Evolutionary conservation across 2,329 filamentous ascomycete genomes (phyloP).

Genomic region (Stylonectria norvegica): DNA sequence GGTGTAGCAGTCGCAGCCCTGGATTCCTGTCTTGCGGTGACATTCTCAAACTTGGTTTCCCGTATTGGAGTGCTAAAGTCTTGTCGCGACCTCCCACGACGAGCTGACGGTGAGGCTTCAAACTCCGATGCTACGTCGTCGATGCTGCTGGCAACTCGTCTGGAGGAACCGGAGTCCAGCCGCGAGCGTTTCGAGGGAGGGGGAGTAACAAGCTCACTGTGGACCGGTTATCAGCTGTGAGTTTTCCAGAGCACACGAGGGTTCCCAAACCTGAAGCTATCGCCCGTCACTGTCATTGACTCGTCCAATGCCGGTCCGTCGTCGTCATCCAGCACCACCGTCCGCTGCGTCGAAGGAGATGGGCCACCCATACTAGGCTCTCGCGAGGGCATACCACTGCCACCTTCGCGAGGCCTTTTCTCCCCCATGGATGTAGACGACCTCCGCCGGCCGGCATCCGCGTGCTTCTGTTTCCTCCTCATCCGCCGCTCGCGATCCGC

Average conservation of each 20-base stretch:
- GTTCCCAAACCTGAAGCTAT: conserved; percentile 20
- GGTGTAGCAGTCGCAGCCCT: no score
- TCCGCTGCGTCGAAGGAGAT: no score
- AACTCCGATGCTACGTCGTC: conserved; percentile 12
- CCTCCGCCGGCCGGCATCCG: no score
- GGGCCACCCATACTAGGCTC: no score
- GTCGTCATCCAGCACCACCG: no score
- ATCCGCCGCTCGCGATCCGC: conserved; percentile 38
- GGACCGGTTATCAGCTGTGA: conserved; percentile 12
- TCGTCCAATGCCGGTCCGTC: conserved; percentile 9
- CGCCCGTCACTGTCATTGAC: conserved; percentile 8
- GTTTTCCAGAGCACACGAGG: neutral
- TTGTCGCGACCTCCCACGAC: conserved; percentile 10
- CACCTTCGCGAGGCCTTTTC: conserved; percentile 22
- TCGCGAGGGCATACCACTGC: no score
- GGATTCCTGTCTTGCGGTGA: conserved; percentile 7
- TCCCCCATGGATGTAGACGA: conserved; percentile 11
- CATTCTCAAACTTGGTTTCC: conserved; percentile 5
- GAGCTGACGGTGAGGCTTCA: conserved; percentile 23
- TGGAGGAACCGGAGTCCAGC: conserved; percentile 19
- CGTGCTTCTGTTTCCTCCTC: conserved; percentile 25
- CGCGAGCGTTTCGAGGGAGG: conserved; percentile 40
- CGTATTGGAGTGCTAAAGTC: conserved; percentile 6
- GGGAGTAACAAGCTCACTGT: conserved; percentile 34
- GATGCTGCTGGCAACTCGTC: conserved; percentile 11